Percentiles rank a stretch among this genome's conserved stretches.
These are phyloP conservation scores for Ophiostoma sp. DNA, from an alignment of 2,329 filamentous ascomycete species.

Conservation along the genomic window DNA sequence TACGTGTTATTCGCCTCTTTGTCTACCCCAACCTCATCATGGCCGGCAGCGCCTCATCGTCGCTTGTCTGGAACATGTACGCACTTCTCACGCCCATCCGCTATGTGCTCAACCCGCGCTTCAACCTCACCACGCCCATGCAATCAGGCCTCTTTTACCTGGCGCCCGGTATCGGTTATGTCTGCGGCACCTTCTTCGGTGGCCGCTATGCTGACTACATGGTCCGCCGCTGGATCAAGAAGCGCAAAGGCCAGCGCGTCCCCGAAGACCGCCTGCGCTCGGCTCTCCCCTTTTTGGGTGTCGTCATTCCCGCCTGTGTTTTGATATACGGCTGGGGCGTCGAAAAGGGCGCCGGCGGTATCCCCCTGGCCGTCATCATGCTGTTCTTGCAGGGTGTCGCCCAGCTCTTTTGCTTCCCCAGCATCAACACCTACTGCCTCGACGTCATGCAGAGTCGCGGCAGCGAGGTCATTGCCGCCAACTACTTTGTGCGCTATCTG, in stretches of 20 bases:
- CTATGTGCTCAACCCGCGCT: slow-evolving; percentile 70
- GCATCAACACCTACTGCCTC: slow-evolving; percentile 72
- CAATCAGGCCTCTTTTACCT: slow-evolving; percentile 70
- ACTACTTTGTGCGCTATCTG: slow-evolving; percentile 76
- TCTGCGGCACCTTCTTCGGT: slow-evolving; percentile 65
- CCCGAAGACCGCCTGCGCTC: slow-evolving; percentile 69
- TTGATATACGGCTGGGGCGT: slow-evolving; percentile 66
- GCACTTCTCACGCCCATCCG: slow-evolving; percentile 66
- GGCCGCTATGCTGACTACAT: slow-evolving; percentile 67
- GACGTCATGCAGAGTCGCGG: slow-evolving; percentile 74
- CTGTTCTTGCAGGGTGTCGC: slow-evolving; percentile 70
- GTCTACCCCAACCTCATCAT: slow-evolving; percentile 65
- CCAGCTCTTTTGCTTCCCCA: slow-evolving; percentile 69
- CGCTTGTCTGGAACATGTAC: slow-evolving; percentile 72
- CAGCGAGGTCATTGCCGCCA: slow-evolving; percentile 75
- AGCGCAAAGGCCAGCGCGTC: slow-evolving; percentile 56
- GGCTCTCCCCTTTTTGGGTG: slow-evolving; percentile 58
- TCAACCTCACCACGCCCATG: slow-evolving; percentile 62
- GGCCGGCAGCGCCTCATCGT: slow-evolving; percentile 57
- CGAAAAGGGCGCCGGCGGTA: slow-evolving; percentile 42
- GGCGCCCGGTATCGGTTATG: slow-evolving; percentile 66
- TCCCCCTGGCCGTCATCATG: slow-evolving; percentile 59
- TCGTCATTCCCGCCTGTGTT: slow-evolving; percentile 64
- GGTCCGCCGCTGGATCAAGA: slow-evolving; percentile 61
- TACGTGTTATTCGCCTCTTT: slow-evolving; percentile 58